Conservation (phyloP, 352 stramenopile species). For the Globisporangium heterothallicum region DNA sequence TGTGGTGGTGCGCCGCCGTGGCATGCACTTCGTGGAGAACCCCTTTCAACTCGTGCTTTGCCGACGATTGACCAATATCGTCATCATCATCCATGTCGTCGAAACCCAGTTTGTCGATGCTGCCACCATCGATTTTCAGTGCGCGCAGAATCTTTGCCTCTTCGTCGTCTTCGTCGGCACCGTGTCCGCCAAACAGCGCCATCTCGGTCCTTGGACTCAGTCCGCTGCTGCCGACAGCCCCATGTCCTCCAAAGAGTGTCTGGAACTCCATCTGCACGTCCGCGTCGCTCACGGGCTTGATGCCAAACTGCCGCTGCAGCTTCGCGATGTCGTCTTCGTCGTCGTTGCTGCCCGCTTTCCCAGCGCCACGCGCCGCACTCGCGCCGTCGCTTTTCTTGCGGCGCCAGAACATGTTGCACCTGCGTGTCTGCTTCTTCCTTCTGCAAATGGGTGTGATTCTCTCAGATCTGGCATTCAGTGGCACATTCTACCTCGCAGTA, state of each 20-base stretch:
- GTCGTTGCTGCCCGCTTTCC: background rate
- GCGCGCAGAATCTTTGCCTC: constrained; percentile 54
- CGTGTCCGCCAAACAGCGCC: constrained; percentile 28
- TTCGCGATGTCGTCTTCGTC: constrained; percentile 40
- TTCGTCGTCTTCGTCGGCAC: constrained; percentile 37
- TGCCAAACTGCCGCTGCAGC: constrained; percentile 75
- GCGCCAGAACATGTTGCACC: constrained; percentile 53
- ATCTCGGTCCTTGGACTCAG: constrained; percentile 47
- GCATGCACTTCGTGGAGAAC: constrained; percentile 31
- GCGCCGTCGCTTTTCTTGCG: constrained; percentile 24
- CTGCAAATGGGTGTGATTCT: too few relatives aligned
- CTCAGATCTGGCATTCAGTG: too few relatives aligned
- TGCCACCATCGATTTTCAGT: constrained; percentile 30
- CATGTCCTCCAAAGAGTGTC: constrained; percentile 46
- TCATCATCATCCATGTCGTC: constrained; percentile 18
- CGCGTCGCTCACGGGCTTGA: constrained; percentile 58
- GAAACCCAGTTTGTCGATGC: constrained; percentile 21
- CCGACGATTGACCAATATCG: constrained; percentile 4
- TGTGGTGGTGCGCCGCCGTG: constrained; percentile 26
- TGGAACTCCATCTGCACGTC: constrained; percentile 67
- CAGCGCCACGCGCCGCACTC: constrained; percentile 2
- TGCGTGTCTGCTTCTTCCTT: background rate
- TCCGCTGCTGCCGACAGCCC: constrained; percentile 2
- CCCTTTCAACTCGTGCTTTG: constrained; percentile 28
- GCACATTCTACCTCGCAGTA: too few relatives aligned